phyloP scores from a whole-genome alignment of 495 filamentous ascomycete genomes.

The Penicillium lagena region DNA sequence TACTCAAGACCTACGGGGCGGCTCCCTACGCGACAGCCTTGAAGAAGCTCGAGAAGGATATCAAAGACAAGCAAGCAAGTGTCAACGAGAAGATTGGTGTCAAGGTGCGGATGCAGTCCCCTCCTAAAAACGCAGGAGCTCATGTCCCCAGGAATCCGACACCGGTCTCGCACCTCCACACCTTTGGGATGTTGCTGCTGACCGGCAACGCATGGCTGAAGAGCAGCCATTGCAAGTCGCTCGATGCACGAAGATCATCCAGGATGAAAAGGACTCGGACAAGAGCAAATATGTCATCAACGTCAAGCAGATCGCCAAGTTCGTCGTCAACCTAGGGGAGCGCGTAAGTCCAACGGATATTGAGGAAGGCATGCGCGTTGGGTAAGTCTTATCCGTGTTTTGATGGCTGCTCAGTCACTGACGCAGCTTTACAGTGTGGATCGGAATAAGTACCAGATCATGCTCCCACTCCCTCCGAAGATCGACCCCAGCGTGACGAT shows the following conservation, averaged over 20 bases:
- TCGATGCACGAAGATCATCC: constrained; percentile 97
- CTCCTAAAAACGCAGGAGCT: constrained; percentile 7
- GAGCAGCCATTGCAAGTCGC: constrained; percentile 98
- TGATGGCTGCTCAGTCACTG: constrained; percentile 1
- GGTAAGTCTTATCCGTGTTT: constrained; percentile 38
- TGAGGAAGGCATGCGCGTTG: constrained; percentile 97
- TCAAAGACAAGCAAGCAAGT: constrained; percentile 93
- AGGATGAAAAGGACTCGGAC: constrained; percentile 90
- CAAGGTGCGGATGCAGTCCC: constrained; percentile 38
- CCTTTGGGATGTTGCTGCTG: constrained; percentile 96
- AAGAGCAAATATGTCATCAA: constrained; percentile 99
- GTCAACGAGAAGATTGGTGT: constrained; percentile 97
- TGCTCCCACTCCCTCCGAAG: constrained; percentile 94
- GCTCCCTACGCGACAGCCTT: constrained; percentile 88
- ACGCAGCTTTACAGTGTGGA: constrained; percentile 61
- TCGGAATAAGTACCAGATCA: constrained; percentile 97
- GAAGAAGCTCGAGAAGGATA: constrained; percentile 95
- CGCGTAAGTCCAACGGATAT: constrained; percentile 97
- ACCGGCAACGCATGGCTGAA: constrained; percentile 95
- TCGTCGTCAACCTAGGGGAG: constrained; percentile 96
- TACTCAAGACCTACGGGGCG: constrained; percentile 97
- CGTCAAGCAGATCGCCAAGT: constrained; percentile 99
- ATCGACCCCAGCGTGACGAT: constrained; percentile 99
- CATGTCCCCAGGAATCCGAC: constrained; percentile 76
- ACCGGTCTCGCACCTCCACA: constrained; percentile 96